Conservation (phyloP, 2,329 filamentous ascomycete species). For the Verticillium nubilum region DNA sequence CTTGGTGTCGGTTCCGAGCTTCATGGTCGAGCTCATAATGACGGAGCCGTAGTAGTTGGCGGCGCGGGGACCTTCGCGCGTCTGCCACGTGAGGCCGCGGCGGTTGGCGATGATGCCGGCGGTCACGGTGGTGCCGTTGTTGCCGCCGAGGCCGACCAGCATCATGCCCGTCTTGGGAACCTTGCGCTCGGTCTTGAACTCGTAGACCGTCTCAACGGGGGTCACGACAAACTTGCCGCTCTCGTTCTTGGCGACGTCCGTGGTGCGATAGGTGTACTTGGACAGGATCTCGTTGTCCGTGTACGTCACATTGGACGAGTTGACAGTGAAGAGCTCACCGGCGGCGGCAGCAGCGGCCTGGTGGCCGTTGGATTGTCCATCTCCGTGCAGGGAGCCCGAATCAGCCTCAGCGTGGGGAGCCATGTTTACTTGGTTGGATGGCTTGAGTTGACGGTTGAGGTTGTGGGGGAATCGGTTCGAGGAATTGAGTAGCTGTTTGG, state of each 20-base stretch:
- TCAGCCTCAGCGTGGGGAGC: conserved; percentile 88
- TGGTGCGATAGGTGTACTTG: conserved; percentile 96
- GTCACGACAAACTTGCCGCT: conserved; percentile 75
- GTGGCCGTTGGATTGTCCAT: conserved; percentile 40
- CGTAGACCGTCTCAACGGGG: conserved; percentile 84
- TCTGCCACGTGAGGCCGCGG: conserved; percentile 82
- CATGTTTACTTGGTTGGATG: conserved; percentile 49
- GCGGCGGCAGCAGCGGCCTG: conserved; percentile 35
- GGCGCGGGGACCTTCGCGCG: conserved; percentile 75
- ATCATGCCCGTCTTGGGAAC: conserved; percentile 93
- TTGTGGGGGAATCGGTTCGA: conserved; percentile 10
- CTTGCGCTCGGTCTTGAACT: conserved; percentile 96
- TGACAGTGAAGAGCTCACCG: conserved; percentile 70
- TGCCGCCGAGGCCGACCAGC: conserved; percentile 96
- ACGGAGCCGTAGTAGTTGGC: conserved; percentile 99
- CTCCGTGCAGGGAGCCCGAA: conserved; percentile 54
- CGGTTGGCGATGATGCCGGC: conserved; percentile 96
- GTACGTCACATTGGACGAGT: conserved; percentile 90
- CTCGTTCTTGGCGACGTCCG: conserved; percentile 63
- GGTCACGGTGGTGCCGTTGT: conserved; percentile 96
- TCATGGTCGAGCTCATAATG: conserved; percentile 95
- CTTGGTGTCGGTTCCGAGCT: conserved; percentile 82
- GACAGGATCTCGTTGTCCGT: conserved; percentile 82
- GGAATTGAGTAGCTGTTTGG: conserved; percentile 9
- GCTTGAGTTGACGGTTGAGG: conserved; percentile 27